Evolutionary conservation across 257 asterid genomes (phyloP).

Genomic region (Pogostemon cablin): DNA sequence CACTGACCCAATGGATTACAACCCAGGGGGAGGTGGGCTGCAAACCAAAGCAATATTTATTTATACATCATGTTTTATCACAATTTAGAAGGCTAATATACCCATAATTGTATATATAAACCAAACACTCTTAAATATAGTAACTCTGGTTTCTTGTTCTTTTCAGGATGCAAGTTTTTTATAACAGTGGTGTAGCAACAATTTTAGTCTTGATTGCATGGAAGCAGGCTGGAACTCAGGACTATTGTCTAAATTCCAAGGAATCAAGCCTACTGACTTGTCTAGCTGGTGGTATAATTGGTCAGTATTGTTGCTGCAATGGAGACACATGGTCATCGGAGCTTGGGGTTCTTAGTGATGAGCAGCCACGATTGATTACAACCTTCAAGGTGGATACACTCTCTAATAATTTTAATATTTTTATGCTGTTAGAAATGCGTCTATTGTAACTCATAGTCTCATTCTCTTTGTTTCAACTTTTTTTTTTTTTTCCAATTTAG

Average conservation of each 20-base stretch:
- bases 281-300: slow-evolving; percentile 78
- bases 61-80: no score
- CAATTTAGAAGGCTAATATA: no score
- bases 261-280: slow-evolving; percentile 60
- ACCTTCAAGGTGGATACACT: slow-evolving; percentile 67
- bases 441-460: neutral
- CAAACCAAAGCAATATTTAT: no score
- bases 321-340: slow-evolving; percentile 99
- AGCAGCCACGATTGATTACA: slow-evolving; percentile 82
- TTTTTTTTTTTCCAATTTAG: neutral
- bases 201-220: slow-evolving; percentile 61
- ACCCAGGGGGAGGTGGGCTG: no score
- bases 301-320: slow-evolving; percentile 91
- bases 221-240: slow-evolving; percentile 65
- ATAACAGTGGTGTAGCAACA: slow-evolving; percentile 79
- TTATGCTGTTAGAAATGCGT: slow-evolving; percentile 8
- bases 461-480: slow-evolving; percentile 9
- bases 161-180: slow-evolving; percentile 85
- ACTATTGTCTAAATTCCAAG: slow-evolving; percentile 79
- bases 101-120: no score
- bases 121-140: neutral
- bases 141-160: slow-evolving; percentile 19
- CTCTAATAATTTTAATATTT: neutral
- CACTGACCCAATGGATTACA: no score
- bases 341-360: slow-evolving; percentile 91